Evolutionary conservation across 441 rosid species (phyloP).

Genomic region (Aleurites moluccanus): DNA sequence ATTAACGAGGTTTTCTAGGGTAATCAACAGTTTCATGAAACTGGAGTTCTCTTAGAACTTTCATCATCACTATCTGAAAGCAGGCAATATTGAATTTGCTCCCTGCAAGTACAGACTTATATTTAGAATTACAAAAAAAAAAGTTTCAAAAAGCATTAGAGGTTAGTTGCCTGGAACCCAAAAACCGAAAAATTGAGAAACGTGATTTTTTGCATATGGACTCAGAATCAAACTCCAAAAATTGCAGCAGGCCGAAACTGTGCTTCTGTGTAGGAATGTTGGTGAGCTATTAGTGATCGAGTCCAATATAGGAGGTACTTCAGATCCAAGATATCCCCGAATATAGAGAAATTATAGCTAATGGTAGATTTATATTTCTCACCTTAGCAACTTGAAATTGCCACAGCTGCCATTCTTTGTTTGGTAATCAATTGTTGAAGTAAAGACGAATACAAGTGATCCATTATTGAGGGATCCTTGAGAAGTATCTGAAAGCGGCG

Average conservation of each 20-base stretch:
- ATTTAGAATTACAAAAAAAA: neutral
- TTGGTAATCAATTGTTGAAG: constrained; percentile 57
- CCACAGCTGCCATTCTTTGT: constrained; percentile 30
- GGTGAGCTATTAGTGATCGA: neutral
- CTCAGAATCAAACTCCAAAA: neutral
- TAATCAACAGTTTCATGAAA: neutral
- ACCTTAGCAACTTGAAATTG: constrained; percentile 56
- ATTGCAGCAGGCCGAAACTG: neutral
- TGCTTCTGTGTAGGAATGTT: too few species aligned
- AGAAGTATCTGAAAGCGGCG: constrained; percentile 90
- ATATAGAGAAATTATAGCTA: neutral
- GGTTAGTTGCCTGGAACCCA: neutral
- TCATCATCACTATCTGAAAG: constrained; percentile 64
- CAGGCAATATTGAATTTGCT: constrained; percentile 74
- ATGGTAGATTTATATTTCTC: constrained; percentile 25
- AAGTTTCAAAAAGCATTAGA: neutral
- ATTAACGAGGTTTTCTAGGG: neutral
- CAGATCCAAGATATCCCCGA: neutral
- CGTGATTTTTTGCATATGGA: neutral
- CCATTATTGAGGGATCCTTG: constrained; percentile 50
- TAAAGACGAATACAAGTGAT: constrained; percentile 51
- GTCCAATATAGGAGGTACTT: neutral
- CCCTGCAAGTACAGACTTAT: constrained; percentile 43
- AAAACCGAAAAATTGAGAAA: neutral
- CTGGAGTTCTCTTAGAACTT: constrained; percentile 9